phyloP scores from a whole-genome alignment of 164 flowering plant species.

The Brasenia schreberi region DNA sequence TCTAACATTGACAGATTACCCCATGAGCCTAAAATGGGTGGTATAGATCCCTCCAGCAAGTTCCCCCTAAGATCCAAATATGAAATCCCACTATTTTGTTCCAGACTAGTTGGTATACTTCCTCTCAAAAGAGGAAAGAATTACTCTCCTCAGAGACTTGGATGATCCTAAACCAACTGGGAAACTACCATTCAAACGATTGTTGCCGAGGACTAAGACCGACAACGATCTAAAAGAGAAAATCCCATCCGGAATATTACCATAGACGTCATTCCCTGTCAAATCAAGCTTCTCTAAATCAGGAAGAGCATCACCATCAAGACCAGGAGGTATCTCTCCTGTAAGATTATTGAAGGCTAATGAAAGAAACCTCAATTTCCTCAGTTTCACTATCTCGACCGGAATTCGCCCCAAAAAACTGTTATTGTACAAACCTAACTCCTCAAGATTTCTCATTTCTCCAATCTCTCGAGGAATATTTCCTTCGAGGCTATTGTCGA shows the following conservation, averaged over 20 bases:
- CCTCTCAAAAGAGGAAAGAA: conserved; percentile 6
- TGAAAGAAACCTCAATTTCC: conserved; percentile 5
- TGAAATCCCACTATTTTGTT: conserved; percentile 2
- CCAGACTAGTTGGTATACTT: conserved; percentile 1
- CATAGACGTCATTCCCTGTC: conserved; percentile 6
- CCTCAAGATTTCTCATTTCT: conserved; percentile 2
- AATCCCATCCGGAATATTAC: conserved; percentile 4
- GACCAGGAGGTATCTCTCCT: conserved; percentile 6
- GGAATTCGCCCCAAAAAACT: conserved; percentile 6
- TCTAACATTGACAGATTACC: conserved; percentile 20
- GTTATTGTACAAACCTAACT: conserved; percentile 10
- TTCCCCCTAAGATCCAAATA: conserved; percentile 10
- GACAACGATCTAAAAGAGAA: conserved; percentile 1
- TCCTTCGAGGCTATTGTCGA: conserved; percentile 4
- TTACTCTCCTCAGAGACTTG: conserved; percentile 5
- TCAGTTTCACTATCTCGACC: conserved; percentile 2
- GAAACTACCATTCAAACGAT: conserved; percentile 7
- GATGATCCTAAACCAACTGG: conserved; percentile 4
- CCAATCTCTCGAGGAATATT: conserved; percentile 7
- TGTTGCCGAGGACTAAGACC: conserved; percentile 8
- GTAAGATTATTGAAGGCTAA: conserved; percentile 7
- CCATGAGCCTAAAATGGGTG: conserved; percentile 15
- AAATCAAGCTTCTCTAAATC: conserved; percentile 6
- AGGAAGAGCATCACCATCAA: conserved; percentile 2
- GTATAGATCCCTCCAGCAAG: conserved; percentile 17